Conservation (phyloP, 1,284 basidiomycete genomes). For the Marasmius sp. region DNA sequence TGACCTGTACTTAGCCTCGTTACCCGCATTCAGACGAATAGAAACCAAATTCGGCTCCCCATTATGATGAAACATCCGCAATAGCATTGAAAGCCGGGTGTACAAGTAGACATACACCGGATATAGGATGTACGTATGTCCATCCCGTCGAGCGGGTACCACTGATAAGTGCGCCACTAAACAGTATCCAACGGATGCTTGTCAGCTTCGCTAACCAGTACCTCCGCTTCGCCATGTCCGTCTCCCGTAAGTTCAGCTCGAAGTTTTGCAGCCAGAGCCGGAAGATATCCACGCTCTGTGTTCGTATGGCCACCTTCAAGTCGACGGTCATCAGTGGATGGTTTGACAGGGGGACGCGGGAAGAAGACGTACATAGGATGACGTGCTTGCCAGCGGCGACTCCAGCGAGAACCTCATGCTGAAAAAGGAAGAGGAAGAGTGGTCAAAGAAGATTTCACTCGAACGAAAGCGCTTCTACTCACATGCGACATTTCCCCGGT, state of each 20-base stretch:
- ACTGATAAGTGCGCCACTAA: conserved; percentile 23
- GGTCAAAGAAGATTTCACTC: conserved; percentile 7
- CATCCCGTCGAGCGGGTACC: no score
- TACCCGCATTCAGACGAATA: no score
- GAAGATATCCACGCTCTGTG: conserved; percentile 86
- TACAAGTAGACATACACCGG: no score
- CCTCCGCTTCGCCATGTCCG: conserved; percentile 40
- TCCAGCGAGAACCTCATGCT: conserved; percentile 84
- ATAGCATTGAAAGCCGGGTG: no score
- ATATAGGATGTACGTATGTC: no score
- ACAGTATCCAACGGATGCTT: conserved; percentile 59
- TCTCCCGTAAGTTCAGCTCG: conserved; percentile 45
- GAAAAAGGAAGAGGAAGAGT: conserved; percentile 13
- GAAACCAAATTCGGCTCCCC: no score
- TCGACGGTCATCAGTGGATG: conserved; percentile 4
- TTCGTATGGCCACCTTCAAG: conserved; percentile 76
- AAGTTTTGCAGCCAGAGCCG: conserved; percentile 64
- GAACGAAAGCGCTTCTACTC: conserved; percentile 24
- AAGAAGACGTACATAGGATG: conserved; percentile 64
- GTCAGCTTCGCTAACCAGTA: conserved; percentile 61
- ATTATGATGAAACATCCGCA: no score
- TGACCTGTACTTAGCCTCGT: no score
- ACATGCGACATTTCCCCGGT: conserved; percentile 94
- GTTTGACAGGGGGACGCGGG: conserved; percentile 19
- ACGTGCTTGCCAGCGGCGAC: conserved; percentile 74